These are phyloP conservation scores for Pleurotus tuoliensis DNA, from an alignment of 768 basidiomycete genomes.

Conservation along the genomic window DNA sequence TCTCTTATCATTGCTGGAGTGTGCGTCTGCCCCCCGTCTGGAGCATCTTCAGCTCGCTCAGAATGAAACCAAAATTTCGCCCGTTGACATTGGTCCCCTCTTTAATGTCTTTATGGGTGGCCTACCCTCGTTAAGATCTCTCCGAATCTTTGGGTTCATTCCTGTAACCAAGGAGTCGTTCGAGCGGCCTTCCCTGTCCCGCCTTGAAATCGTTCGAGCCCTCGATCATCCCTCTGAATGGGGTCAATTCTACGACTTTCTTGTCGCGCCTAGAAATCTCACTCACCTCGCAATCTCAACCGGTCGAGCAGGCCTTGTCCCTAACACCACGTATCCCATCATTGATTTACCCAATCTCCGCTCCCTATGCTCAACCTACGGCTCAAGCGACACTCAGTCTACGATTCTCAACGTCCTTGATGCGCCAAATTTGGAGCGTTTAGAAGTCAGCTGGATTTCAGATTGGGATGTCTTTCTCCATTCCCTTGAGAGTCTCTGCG, in stretches of 20 bases:
- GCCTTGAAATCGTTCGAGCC: not conserved
- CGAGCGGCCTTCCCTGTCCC: not conserved
- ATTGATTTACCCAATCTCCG: constrained; percentile 1
- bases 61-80: not conserved
- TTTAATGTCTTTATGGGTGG: not conserved
- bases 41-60: constrained; percentile 3
- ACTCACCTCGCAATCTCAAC: constrained; percentile 1
- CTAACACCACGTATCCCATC: not conserved
- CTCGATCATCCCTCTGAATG: constrained; percentile 2
- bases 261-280: not conserved
- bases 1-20: not conserved
- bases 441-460: constrained; percentile 6
- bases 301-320: not conserved
- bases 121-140: constrained; percentile 1
- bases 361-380: not conserved
- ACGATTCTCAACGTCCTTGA: not conserved
- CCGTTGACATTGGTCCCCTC: not conserved
- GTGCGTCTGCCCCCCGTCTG: not conserved
- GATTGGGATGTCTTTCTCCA: not conserved
- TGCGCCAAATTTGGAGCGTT: constrained; percentile 1
- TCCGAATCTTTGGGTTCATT: constrained; percentile 7
- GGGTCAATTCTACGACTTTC: constrained; percentile 4
- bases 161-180: not conserved
- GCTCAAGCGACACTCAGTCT: not conserved
- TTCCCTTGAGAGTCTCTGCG: not conserved